Base-by-base conservation (phyloP, 495 filamentous ascomycete genomes). In the Penicillium diatomitis region DNA sequence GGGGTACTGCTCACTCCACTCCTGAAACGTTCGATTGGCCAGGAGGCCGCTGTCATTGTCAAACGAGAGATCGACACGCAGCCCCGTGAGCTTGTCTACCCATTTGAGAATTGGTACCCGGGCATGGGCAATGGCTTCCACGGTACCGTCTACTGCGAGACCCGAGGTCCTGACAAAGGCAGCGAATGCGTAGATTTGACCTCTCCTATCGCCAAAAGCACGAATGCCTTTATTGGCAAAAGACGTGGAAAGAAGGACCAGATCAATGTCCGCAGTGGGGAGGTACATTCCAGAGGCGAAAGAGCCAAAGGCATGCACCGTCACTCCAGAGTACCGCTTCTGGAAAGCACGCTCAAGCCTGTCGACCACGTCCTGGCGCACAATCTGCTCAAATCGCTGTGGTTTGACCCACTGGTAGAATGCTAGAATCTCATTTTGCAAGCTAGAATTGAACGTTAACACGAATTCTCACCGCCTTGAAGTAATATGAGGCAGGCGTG, bases 101-200 rank as follows among this genome's bases (percentile, higher is more conserved):
- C 83, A 97, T 58, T 98, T 98, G 61, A 96, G 71, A n/a, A 98
- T 80, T 0, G 92, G 92, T 4, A 98, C 92, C 60, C 85, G 88
- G 8, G 94, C 92, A 47, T 73, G 69, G 0, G 73, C 42, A 41
- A 98, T 87, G 20, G 83, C 67, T 52, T 85, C 76, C 9, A 86
- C 65, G 2, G 78, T 71, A 20, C 74, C 64, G 4, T 64, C 54
- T 3, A 72, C 63, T 4, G 80, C 71, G 12, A 87, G 63, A 4
- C 73, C 66, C 3, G 67, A 45, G 1, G 57, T 49, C 46, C 70
- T 59, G 3, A 96, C 56, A 32, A 77, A 69, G 4, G 55, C 50
- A 5, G 65, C 64, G 48, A 92, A 78, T 5, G 64, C 65, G 44
- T 71, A 74, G 30, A 80, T 72, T 42, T 73, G 66, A 0, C 58